phyloP scores from a whole-genome alignment of 768 basidiomycete genomes.

The Tephrocybe sp. region DNA sequence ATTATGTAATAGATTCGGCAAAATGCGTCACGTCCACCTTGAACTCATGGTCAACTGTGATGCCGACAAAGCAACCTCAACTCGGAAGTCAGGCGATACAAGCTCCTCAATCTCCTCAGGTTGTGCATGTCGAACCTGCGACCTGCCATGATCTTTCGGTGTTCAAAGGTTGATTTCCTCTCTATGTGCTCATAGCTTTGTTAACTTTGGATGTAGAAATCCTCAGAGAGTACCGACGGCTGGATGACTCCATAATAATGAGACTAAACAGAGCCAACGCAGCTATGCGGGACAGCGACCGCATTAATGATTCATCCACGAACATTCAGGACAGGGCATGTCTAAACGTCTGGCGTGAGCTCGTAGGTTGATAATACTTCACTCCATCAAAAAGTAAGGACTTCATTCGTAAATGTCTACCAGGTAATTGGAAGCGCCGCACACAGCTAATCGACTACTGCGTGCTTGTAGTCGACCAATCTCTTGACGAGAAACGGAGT shows the following conservation, averaged over 20 bases:
- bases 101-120: conserved; percentile 58
- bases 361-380: conserved; percentile 58
- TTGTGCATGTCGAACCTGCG: conserved; percentile 69
- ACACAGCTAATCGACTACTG: conserved; percentile 78
- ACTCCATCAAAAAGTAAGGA: conserved; percentile 18
- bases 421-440: conserved; percentile 72
- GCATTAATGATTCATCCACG: conserved; percentile 40
- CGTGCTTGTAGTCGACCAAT: conserved; percentile 65
- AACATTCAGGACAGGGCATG: conserved; percentile 76
- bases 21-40: no score
- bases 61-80: conserved; percentile 42
- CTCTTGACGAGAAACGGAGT: conserved; percentile 54
- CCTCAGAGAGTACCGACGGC: conserved; percentile 75
- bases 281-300: conserved; percentile 70
- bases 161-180: conserved; percentile 54
- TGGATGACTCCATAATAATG: conserved; percentile 82
- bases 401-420: conserved; percentile 2
- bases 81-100: conserved; percentile 73
- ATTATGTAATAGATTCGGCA: no score
- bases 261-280: conserved; percentile 79
- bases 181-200: background rate
- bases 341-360: conserved; percentile 72
- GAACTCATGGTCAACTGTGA: background rate
- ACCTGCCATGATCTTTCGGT: conserved; percentile 75
- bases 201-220: conserved; percentile 49